phyloP scores from a whole-genome alignment of 1,284 basidiomycete species.

The Fomitopsis palustris region DNA sequence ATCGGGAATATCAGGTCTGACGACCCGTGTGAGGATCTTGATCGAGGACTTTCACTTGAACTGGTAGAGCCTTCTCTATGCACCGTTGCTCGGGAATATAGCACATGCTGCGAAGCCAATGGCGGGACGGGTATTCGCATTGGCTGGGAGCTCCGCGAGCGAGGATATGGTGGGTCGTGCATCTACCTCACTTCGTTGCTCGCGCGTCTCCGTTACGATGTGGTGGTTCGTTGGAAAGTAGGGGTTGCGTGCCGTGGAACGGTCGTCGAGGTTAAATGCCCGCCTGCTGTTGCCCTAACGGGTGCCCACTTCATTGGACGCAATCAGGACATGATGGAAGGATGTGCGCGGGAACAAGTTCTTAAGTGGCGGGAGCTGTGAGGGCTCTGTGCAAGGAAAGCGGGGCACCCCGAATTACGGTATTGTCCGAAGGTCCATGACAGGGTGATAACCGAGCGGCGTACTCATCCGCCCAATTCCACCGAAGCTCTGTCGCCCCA shows the following conservation, averaged over 20 bases:
- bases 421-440: neutral
- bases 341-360: neutral
- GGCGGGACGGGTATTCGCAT: neutral
- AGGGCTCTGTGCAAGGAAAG: neutral
- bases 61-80: neutral
- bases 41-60: neutral
- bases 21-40: neutral
- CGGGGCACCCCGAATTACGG: neutral
- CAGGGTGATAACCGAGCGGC: neutral
- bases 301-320: neutral
- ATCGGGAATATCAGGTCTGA: constrained; percentile 16
- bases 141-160: neutral
- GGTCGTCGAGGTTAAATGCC: neutral
- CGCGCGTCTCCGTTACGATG: neutral
- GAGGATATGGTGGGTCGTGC: neutral
- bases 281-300: neutral
- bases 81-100: neutral
- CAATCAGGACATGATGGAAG: neutral
- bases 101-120: neutral
- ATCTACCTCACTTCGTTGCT: neutral
- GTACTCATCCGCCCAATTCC: neutral
- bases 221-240: neutral
- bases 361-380: neutral
- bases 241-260: neutral
- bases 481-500: neutral